Percentiles rank a stretch among this genome's conserved stretches.
Conservation (phyloP, 2,329 filamentous ascomycete species). For the Juglanconis oblonga region DNA sequence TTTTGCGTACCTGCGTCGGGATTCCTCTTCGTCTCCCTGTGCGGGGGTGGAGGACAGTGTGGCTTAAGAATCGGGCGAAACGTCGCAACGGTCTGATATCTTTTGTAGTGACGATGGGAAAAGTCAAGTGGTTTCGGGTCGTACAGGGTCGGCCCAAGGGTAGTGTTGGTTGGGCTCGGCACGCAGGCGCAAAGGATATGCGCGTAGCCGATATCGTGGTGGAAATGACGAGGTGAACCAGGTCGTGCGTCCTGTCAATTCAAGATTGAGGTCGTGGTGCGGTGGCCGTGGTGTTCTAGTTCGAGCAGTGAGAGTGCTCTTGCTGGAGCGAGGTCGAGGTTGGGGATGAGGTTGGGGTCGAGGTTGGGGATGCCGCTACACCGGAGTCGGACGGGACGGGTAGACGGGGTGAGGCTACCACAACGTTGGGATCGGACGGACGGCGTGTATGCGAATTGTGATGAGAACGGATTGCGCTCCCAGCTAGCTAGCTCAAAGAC, state of each 20-base stretch:
- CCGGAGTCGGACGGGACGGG: slow-evolving; percentile 1
- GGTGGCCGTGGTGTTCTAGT: not conserved
- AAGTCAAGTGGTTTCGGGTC: slow-evolving; percentile 5
- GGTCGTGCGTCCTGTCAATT: not conserved
- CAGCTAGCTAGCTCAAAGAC: not conserved
- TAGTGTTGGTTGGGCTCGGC: not conserved
- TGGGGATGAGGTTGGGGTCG: not conserved
- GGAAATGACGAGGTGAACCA: not conserved
- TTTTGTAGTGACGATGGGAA: not conserved
- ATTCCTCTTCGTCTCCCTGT: not conserved
- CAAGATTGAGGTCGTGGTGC: not conserved
- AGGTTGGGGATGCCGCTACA: not conserved
- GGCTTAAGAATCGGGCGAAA: not conserved
- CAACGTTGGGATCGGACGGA: not conserved
- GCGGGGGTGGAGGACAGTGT: not conserved
- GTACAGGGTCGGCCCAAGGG: slow-evolving; percentile 2
- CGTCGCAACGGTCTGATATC: not conserved
- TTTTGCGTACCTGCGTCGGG: slow-evolving; percentile 2
- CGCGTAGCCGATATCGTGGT: not conserved
- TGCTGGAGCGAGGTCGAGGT: not conserved
- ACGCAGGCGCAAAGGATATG: not conserved
- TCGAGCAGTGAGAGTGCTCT: not conserved
- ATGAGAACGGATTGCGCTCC: not conserved
- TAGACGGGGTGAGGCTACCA: not conserved
- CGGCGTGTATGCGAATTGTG: not conserved